Evolutionary conservation across 805 yeast genomes (phyloP).

Genomic region (Ascoidea tarda): DNA sequence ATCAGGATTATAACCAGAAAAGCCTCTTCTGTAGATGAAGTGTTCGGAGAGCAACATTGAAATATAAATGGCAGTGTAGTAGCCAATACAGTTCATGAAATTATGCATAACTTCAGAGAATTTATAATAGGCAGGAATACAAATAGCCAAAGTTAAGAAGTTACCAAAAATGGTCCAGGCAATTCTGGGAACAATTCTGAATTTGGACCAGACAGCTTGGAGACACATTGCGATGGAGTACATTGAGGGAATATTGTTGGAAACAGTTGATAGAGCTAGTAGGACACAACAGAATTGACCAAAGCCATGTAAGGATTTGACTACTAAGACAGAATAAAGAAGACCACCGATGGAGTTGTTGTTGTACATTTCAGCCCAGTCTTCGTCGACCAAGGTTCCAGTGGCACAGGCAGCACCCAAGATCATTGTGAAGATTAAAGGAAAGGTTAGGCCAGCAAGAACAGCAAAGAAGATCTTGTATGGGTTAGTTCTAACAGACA

Average conservation of each 20-base stretch:
- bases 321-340: constrained; percentile 62
- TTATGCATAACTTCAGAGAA: constrained; percentile 63
- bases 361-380: constrained; percentile 35
- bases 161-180: constrained; percentile 71
- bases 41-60: constrained; percentile 70
- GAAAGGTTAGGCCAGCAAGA: constrained; percentile 46
- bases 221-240: constrained; percentile 81
- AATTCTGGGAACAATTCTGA: constrained; percentile 66
- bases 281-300: constrained; percentile 84
- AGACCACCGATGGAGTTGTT: constrained; percentile 65
- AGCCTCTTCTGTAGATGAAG: constrained; percentile 50
- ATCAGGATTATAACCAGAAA: constrained; percentile 40
- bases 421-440: constrained; percentile 58
- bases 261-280: constrained; percentile 72
- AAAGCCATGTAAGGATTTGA: constrained; percentile 71
- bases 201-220: constrained; percentile 69
- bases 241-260: constrained; percentile 89
- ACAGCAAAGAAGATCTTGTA: constrained; percentile 50
- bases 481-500: constrained; percentile 49
- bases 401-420: constrained; percentile 81
- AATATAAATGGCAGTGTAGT: constrained; percentile 79
- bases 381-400: constrained; percentile 34
- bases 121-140: constrained; percentile 75
- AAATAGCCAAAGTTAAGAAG: constrained; percentile 64
- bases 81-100: constrained; percentile 85